phyloP scores from a whole-genome alignment of 306 rosid genomes.

The Amphicarpaea edgeworthii region DNA sequence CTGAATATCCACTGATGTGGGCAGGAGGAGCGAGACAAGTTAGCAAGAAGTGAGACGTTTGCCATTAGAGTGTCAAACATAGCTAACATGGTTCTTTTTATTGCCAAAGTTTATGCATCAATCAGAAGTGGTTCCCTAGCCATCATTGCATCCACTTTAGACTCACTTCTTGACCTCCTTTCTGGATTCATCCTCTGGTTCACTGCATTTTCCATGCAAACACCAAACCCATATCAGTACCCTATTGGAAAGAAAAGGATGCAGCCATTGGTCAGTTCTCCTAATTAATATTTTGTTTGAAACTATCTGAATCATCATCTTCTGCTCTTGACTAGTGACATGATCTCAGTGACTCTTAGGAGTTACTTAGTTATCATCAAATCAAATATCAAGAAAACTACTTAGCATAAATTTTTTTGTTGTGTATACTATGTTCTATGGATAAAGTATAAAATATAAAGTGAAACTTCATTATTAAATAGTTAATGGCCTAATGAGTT shows the following conservation, averaged over 20 bases:
- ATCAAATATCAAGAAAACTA: conserved; percentile 7
- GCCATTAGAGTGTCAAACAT: conserved; percentile 91
- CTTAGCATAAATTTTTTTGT: neutral
- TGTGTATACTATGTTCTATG: neutral
- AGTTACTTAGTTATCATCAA: neutral
- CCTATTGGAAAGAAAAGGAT: conserved; percentile 97
- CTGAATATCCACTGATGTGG: conserved; percentile 41
- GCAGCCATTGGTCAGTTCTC: conserved; percentile 90
- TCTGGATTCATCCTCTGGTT: conserved; percentile 99
- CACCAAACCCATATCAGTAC: conserved; percentile 94
- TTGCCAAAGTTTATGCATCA: conserved; percentile 92
- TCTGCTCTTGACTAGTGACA: neutral
- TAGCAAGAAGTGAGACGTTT: conserved; percentile 88
- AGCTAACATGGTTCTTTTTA: conserved; percentile 93
- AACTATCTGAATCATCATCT: neutral
- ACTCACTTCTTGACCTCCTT: conserved; percentile 96
- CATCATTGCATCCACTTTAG: conserved; percentile 96
- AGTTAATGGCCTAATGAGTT: neutral
- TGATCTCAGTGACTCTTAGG: neutral
- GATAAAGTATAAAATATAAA: neutral
- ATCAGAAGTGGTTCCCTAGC: conserved; percentile 94
- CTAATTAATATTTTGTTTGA: conserved; percentile 1
- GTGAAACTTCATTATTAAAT: conserved; percentile 11
- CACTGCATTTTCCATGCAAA: conserved; percentile 99
- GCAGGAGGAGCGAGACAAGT: conserved; percentile 88